Evolutionary conservation across 1,284 basidiomycete species (phyloP).

Genomic region (Mrakiaceae sp.): DNA sequence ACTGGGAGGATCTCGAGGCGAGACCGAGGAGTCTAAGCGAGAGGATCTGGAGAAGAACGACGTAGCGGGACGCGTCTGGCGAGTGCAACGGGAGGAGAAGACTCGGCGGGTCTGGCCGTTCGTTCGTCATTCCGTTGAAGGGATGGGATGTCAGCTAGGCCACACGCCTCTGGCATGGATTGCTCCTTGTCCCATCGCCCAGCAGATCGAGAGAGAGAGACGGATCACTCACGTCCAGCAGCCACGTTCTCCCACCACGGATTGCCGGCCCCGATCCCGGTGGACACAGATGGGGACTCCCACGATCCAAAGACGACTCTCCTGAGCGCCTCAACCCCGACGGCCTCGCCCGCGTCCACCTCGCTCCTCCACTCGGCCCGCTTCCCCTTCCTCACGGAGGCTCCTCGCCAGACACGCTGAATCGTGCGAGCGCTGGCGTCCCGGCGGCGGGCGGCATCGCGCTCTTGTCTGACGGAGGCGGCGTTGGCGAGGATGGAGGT

Average conservation of each 20-base stretch:
- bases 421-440: neutral
- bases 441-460: neutral
- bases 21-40: neutral
- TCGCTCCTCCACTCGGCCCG: neutral
- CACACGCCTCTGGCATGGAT: neutral
- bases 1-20: conserved; percentile 5
- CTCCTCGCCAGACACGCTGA: neutral
- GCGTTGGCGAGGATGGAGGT: too few species aligned
- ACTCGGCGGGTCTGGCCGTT: conserved; percentile 3
- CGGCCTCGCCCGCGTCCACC: neutral
- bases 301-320: conserved; percentile 8
- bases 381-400: neutral
- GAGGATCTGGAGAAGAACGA: conserved; percentile 12
- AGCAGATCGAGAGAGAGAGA: too few species aligned
- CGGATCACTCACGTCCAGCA: conserved; percentile 2
- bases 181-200: neutral
- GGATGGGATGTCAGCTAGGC: neutral
- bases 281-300: neutral
- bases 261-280: neutral
- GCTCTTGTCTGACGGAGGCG: neutral
- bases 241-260: conserved; percentile 1
- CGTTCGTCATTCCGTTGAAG: too few species aligned
- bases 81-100: conserved; percentile 15
- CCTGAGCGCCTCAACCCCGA: conserved; percentile 3
- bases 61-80: neutral